Evolutionary conservation across 345 rosid species (phyloP), one percentile per base, ranked within the genome.

Genomic region (Nasturtium officinale): DNA sequence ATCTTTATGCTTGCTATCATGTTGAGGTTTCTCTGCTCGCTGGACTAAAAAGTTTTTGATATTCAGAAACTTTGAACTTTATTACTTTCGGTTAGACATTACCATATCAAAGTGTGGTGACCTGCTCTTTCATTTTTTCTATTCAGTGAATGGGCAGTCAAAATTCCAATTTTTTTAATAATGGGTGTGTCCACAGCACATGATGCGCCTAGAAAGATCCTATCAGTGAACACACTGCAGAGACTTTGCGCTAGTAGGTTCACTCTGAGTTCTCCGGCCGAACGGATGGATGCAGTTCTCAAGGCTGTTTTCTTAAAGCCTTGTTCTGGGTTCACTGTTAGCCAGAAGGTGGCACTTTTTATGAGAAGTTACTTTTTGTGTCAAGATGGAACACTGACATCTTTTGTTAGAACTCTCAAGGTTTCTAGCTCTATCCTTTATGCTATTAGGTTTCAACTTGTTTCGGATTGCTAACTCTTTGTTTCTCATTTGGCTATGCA

Each of bases 181-280:
- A 82, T 91, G 87, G 97, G 99, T 28, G 91, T 91, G 67, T 85
- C 99, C 65, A 95, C 97, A 59, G 88, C 93, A 50, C 85, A 82
- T 69, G 96, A 91, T 79, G 86, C 87, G 16, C 85, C 80, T 43
- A 84, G 83, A 82, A 85, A 67, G 61, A 79, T 85, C 65, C 87
- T 95, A 72, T 77, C 85, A 53, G 85, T 85, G 66, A 84, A 77
- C 47, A 85, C 87, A 7, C 82, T 91, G 47, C 97, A 86, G 75
- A 77, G 75, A 76, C 75, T 95, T 78, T 75, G 81, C 68, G 86
- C 91, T 76, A 79, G 55, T 73, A 86, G 72, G 77, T 95, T 95
- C 86, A 85, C 80, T 76, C 77, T 95, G 69, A 89, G 89, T 65
- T 84, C 88, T 47, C 91, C 93, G n/a, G 80, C 79, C 0, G 96